Percentiles rank a stretch among this genome's conserved stretches.
phyloP scores from a whole-genome alignment of 2,329 filamentous ascomycete genomes.

The Zasmidium angulare region DNA sequence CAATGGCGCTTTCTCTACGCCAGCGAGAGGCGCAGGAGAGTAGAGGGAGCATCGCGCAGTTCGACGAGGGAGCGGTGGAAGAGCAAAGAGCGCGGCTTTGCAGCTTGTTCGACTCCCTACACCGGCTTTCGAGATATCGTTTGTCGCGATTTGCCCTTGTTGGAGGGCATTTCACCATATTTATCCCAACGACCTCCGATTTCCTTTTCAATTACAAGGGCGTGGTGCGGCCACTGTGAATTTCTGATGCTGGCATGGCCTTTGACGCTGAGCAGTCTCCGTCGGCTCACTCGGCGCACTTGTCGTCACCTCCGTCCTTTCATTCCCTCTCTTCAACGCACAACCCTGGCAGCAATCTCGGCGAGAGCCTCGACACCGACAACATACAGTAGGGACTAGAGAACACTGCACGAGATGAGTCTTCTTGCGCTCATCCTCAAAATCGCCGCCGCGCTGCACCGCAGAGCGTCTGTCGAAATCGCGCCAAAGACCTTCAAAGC shows the following conservation, averaged over 20 bases:
- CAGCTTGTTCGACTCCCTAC: neutral
- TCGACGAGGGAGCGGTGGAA: too few relatives aligned
- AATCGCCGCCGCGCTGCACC: neutral
- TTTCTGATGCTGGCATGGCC: neutral
- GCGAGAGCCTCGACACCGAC: neutral
- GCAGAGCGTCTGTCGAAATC: neutral
- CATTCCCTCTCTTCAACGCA: neutral
- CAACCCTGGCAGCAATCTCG: neutral
- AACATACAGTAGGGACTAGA: neutral
- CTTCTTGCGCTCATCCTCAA: neutral
- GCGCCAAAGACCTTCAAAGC: neutral
- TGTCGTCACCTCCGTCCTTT: neutral
- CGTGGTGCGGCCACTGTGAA: neutral
- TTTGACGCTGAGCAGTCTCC: neutral
- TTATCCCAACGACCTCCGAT: neutral
- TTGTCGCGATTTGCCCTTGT: too few relatives aligned
- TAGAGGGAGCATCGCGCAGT: too few relatives aligned
- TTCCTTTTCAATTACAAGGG: neutral
- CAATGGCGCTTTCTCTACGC: too few relatives aligned
- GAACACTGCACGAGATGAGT: neutral
- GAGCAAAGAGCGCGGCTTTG: too few relatives aligned
- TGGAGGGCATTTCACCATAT: neutral
- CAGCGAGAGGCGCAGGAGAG: too few relatives aligned
- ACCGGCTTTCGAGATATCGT: too few relatives aligned
- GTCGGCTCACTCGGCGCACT: neutral